phyloP scores from a whole-genome alignment of 148 eudicot genomes.

The Polygonum aviculare region DNA sequence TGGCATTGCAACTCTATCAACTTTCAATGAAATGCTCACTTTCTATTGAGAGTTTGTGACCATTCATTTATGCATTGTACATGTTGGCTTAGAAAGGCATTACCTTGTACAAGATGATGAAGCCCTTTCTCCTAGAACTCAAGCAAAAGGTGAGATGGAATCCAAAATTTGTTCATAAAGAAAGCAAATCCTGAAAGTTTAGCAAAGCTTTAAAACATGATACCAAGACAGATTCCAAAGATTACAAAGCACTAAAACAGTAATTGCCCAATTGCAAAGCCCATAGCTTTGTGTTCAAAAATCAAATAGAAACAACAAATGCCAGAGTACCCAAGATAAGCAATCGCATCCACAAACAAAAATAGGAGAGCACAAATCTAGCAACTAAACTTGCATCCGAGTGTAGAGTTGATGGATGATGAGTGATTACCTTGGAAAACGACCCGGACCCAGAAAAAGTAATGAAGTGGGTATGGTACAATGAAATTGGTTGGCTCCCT shows the following conservation, averaged over 20 bases:
- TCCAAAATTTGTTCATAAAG: background rate
- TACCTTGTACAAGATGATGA: background rate
- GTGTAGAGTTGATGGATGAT: background rate
- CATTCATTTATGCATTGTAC: too few relatives aligned
- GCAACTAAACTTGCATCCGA: slow-evolving; percentile 2
- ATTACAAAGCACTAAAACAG: background rate
- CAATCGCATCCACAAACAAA: slow-evolving; percentile 1
- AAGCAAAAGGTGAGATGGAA: background rate
- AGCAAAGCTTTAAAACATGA: background rate
- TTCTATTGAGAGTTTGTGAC: too few relatives aligned
- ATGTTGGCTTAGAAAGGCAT: too few relatives aligned
- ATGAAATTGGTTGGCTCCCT: background rate
- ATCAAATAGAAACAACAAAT: background rate
- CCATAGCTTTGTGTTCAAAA: background rate
- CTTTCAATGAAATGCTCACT: too few relatives aligned
- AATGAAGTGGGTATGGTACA: slow-evolving; percentile 18
- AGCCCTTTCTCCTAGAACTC: background rate
- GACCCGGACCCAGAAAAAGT: slow-evolving; percentile 20
- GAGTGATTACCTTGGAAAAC: slow-evolving; percentile 12
- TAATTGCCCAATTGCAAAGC: background rate
- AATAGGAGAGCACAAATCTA: background rate
- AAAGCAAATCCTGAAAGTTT: background rate
- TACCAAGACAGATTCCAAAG: background rate
- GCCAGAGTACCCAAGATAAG: background rate
- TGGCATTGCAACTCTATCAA: too few relatives aligned